These are phyloP conservation scores for Miscanthus lutarioriparius DNA, from an alignment of 176 grass and related monocot genomes.

Conservation along the genomic window DNA sequence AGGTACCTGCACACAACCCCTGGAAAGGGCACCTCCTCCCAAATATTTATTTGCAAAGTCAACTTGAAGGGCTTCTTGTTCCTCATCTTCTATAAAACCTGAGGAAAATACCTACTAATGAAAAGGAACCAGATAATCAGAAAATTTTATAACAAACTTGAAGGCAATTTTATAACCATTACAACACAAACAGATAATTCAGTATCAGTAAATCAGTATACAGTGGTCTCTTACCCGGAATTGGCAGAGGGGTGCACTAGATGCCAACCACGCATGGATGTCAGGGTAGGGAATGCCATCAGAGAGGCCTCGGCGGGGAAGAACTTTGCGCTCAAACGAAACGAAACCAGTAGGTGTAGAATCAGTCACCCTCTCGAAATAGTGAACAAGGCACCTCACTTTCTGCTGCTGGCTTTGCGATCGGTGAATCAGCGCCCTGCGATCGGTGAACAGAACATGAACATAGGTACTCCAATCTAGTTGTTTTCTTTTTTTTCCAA, in stretches of 20 bases:
- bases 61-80: conserved; percentile 73
- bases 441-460: not conserved
- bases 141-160: not conserved
- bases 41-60: conserved; percentile 98
- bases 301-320: conserved; percentile 19
- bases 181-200: not conserved
- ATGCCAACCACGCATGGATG: conserved; percentile 60
- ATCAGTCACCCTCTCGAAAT: conserved; percentile 81
- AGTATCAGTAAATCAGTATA: not conserved
- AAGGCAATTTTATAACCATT: not conserved
- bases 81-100: conserved; percentile 93
- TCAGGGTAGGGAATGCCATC: conserved; percentile 44
- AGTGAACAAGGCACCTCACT: conserved; percentile 78
- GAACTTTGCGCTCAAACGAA: conserved; percentile 87
- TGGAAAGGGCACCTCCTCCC: conserved; percentile 85
- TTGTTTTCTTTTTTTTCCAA: not conserved
- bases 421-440: conserved; percentile 50
- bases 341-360: conserved; percentile 51
- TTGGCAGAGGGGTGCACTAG: conserved; percentile 51
- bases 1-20: conserved; percentile 91
- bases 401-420: conserved; percentile 74
- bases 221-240: conserved; percentile 57
- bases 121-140: conserved; percentile 54
- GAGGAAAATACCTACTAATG: conserved; percentile 68
- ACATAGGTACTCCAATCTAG: not conserved